phyloP scores from a whole-genome alignment of 805 yeast genomes.

The Vanderwaltozyma tropicalis region DNA sequence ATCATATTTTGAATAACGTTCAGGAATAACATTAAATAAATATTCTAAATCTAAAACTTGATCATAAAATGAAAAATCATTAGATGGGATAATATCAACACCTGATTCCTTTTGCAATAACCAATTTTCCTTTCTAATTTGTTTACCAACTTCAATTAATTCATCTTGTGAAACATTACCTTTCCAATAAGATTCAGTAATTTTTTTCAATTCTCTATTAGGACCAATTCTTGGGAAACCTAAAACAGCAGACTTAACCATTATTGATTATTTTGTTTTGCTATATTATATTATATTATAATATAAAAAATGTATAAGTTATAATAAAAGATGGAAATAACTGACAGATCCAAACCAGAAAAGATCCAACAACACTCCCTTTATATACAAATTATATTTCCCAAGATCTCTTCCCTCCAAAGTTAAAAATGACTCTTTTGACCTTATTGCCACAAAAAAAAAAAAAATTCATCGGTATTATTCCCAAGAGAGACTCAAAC shows the following conservation, averaged over 20 bases:
- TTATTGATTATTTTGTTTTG: conserved; percentile 26
- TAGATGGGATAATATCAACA: conserved; percentile 92
- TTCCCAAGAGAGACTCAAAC: no score
- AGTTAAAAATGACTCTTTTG: no score
- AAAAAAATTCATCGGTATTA: no score
- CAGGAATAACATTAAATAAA: conserved; percentile 92
- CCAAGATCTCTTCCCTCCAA: no score
- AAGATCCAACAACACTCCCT: no score
- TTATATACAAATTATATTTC: no score
- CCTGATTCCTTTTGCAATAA: conserved; percentile 94
- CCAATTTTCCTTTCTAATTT: conserved; percentile 94
- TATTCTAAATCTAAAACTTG: conserved; percentile 89
- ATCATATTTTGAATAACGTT: conserved; percentile 87
- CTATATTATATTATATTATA: background rate
- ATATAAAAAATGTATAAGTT: no score
- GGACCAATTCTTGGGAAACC: conserved; percentile 99
- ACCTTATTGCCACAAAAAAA: no score
- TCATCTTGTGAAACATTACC: conserved; percentile 86
- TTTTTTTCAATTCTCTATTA: conserved; percentile 97
- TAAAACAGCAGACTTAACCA: conserved; percentile 95
- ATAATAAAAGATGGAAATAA: no score
- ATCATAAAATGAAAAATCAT: conserved; percentile 97
- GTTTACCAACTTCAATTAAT: conserved; percentile 85
- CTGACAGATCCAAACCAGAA: no score
- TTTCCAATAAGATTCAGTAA: conserved; percentile 97